Evolutionary conservation across 2,329 filamentous ascomycete species (phyloP), one percentile per base, ranked within the genome.

Genomic region (Elsinoe fawcettii): DNA sequence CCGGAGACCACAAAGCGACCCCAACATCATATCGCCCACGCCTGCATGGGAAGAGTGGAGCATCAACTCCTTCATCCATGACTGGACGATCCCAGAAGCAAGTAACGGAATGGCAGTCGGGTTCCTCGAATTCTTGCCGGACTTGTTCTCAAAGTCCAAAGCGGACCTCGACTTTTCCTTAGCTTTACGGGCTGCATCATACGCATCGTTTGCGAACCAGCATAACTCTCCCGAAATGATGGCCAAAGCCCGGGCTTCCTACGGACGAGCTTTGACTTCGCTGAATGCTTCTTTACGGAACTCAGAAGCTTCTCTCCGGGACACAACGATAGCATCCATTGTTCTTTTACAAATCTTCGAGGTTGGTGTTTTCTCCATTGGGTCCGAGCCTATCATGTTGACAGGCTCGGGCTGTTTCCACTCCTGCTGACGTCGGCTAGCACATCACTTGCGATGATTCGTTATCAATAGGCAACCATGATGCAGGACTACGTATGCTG

Each of bases 371-470:
- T 20, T 5, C n/a, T 11, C 6, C n/a, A 53, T 36, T 14, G 3
- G 9, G 11, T 9, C 20, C 23, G 41, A 20, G 20, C 8, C 23
- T 25, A n/a, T 46, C 20, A n/a, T 11, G 1, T 9, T 11, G 22
- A 9, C 11, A 12, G 22, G 41, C 14, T 12, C 41, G 5, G 14
- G 20, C 11, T 18, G 11, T 7, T 46, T 20, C 22, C 20, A 18
- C 25, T 14, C 16, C 1, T 22, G 25, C 46, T 51, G 27, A 51
- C 46, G 2, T 18, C 23, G 14, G 12, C 5, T 51, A 53, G 54
- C 54, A 56, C 43, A 56, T 56, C 8, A 56, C 54, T 20, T 56
- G 54, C 25, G 54, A 56, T 16, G 54, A 56, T 56, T 56, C 54
- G 22, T 37, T 56, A 36, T 56, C 54, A 11, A 56, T 56, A 32